These are phyloP conservation scores for Penicillium cinerascens DNA, from an alignment of 495 filamentous ascomycete species.

Conservation along the genomic window DNA sequence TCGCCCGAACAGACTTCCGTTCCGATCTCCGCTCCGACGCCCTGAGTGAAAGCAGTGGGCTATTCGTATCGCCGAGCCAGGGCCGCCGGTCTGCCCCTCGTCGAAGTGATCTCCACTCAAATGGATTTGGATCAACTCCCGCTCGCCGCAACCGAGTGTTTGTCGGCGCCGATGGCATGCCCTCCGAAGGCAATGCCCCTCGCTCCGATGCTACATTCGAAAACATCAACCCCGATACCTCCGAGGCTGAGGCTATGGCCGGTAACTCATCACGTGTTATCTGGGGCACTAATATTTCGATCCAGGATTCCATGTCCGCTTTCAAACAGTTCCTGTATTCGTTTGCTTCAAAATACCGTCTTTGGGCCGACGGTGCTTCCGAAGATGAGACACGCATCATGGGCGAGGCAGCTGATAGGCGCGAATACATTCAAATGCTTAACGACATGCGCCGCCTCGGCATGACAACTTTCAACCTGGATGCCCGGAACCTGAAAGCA, in stretches of 20 bases:
- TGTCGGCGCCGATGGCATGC: slow-evolving; percentile 76
- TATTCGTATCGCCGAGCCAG: slow-evolving; percentile 70
- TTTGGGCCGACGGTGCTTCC: slow-evolving; percentile 80
- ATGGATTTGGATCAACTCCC: slow-evolving; percentile 63
- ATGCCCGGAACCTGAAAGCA: slow-evolving; percentile 83
- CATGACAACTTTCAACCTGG: slow-evolving; percentile 77
- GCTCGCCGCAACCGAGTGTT: slow-evolving; percentile 67
- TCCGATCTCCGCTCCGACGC: slow-evolving; percentile 56
- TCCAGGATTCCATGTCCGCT: slow-evolving; percentile 77
- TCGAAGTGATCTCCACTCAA: slow-evolving; percentile 80
- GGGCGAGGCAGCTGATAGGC: slow-evolving; percentile 56
- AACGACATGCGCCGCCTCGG: slow-evolving; percentile 87
- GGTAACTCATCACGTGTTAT: slow-evolving; percentile 78
- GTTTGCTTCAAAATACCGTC: slow-evolving; percentile 87
- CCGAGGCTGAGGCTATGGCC: slow-evolving; percentile 84
- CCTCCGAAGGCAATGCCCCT: slow-evolving; percentile 51
- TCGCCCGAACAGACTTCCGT: slow-evolving; percentile 40
- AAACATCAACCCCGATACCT: slow-evolving; percentile 81
- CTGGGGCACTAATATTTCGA: slow-evolving; percentile 96
- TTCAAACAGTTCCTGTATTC: slow-evolving; percentile 91
- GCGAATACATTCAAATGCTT: slow-evolving; percentile 81
- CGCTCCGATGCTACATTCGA: slow-evolving; percentile 84
- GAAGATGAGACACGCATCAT: slow-evolving; percentile 66
- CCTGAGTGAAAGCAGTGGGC: slow-evolving; percentile 74
- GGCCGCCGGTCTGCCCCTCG: slow-evolving; percentile 48